Conservation (phyloP, 2,329 filamentous ascomycete genomes). For the Xylariaceae sp. region DNA sequence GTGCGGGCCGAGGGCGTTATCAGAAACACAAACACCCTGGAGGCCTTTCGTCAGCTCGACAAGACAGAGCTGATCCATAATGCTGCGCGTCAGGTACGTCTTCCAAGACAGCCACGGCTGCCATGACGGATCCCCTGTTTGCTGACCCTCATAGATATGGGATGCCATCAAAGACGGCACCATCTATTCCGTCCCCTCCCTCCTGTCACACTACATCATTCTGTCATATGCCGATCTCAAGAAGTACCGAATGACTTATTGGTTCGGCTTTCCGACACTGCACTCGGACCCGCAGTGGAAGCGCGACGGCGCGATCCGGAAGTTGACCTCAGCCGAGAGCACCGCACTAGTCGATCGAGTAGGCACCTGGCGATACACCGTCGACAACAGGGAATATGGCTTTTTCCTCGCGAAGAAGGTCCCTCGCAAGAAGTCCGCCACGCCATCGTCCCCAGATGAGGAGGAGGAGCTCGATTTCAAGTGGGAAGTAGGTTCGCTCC, state of each 20-base stretch:
- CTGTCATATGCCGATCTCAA: slow-evolving; percentile 94
- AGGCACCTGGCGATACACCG: slow-evolving; percentile 78
- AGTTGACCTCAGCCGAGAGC: slow-evolving; percentile 62
- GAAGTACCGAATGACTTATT: slow-evolving; percentile 96
- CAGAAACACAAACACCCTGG: slow-evolving; percentile 91
- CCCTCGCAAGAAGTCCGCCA: slow-evolving; percentile 26
- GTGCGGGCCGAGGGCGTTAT: slow-evolving; percentile 89
- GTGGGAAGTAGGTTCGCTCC: slow-evolving; percentile 73
- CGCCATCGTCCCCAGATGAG: slow-evolving; percentile 37
- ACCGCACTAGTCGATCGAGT: slow-evolving; percentile 72
- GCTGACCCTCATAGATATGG: slow-evolving; percentile 83
- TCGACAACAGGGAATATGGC: slow-evolving; percentile 78
- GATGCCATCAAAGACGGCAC: slow-evolving; percentile 94
- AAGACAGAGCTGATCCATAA: slow-evolving; percentile 70
- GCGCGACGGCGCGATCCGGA: slow-evolving; percentile 44
- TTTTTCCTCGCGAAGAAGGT: slow-evolving; percentile 91
- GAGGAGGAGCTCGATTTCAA: slow-evolving; percentile 54
- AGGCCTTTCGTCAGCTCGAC: slow-evolving; percentile 82
- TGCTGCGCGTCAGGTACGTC: slow-evolving; percentile 65
- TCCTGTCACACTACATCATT: slow-evolving; percentile 81
- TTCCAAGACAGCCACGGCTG: too few species aligned
- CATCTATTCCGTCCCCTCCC: slow-evolving; percentile 88
- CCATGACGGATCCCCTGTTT: too few species aligned
- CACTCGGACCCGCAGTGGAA: slow-evolving; percentile 85
- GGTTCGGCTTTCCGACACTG: slow-evolving; percentile 91